Evolutionary conservation across 2,329 filamentous ascomycete genomes (phyloP).

Genomic region (Chaetomiaceae sp.): DNA sequence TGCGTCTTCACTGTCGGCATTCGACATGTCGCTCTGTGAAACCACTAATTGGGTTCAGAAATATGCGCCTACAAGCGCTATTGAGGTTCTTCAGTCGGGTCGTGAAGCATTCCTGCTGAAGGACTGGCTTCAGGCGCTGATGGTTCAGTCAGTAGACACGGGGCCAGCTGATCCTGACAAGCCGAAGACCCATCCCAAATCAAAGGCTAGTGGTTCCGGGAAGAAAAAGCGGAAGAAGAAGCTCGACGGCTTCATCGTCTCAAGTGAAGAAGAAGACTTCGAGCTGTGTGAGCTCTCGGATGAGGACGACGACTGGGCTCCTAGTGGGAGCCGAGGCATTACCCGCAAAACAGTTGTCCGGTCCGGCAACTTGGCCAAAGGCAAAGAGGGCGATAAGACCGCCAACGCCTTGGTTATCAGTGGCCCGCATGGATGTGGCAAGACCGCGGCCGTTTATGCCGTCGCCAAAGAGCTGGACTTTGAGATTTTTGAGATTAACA

Average conservation of each 20-base stretch:
- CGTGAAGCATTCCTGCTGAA: conserved; percentile 64
- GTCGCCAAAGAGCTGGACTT: conserved; percentile 87
- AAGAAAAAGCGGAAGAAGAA: conserved; percentile 69
- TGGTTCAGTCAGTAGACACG: conserved; percentile 69
- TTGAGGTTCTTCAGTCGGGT: conserved; percentile 69
- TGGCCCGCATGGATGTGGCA: conserved; percentile 83
- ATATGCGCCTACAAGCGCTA: conserved; percentile 65
- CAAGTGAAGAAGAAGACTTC: conserved; percentile 67
- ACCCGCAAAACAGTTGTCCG: conserved; percentile 51
- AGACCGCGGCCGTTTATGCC: conserved; percentile 87
- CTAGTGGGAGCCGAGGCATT: conserved; percentile 33
- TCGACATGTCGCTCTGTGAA: conserved; percentile 74
- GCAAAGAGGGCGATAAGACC: conserved; percentile 43
- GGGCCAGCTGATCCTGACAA: conserved; percentile 37
- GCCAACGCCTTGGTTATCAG: conserved; percentile 81
- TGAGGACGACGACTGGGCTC: conserved; percentile 44
- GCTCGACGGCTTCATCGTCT: conserved; percentile 73
- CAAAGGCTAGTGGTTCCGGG: conserved; percentile 32
- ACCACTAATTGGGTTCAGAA: conserved; percentile 71
- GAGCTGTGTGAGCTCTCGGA: conserved; percentile 65
- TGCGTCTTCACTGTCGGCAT: conserved; percentile 61
- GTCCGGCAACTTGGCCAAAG: conserved; percentile 33
- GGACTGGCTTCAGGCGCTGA: conserved; percentile 74
- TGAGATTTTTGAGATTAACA: conserved; percentile 91
- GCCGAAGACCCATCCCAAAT: conserved; percentile 23